phyloP scores from a whole-genome alignment of 805 yeast genomes.

The Lachancea quebecensis region DNA sequence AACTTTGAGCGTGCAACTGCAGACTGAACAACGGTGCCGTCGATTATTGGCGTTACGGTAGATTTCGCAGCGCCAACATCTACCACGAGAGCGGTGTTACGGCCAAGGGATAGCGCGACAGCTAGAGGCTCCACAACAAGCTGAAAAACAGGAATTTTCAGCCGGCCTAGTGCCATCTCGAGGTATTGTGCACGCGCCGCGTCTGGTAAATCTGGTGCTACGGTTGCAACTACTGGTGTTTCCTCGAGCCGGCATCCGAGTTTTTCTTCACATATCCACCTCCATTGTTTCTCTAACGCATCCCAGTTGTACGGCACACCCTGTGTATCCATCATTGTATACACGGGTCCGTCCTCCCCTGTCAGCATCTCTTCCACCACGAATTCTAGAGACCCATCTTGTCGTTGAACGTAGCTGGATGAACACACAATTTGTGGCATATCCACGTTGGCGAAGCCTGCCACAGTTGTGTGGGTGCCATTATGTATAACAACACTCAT shows the following conservation, averaged over 20 bases:
- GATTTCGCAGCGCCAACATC: constrained; percentile 71
- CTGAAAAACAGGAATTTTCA: constrained; percentile 71
- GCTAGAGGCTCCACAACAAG: constrained; percentile 72
- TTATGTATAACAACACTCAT: constrained; percentile 62
- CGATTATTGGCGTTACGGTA: constrained; percentile 69
- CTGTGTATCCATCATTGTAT: constrained; percentile 49
- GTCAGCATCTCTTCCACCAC: constrained; percentile 29
- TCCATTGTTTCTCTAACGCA: constrained; percentile 60
- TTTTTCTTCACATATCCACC: constrained; percentile 46
- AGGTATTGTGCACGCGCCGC: constrained; percentile 50
- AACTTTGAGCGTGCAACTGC: constrained; percentile 60
- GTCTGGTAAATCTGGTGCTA: constrained; percentile 23
- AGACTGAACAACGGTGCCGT: constrained; percentile 63
- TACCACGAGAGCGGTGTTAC: constrained; percentile 68
- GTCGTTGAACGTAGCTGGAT: constrained; percentile 43
- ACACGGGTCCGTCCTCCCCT: constrained; percentile 27
- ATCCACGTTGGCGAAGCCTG: constrained; percentile 63
- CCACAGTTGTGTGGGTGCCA: constrained; percentile 57
- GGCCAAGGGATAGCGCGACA: constrained; percentile 69
- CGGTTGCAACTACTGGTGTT: constrained; percentile 52
- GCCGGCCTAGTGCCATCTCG: constrained; percentile 68
- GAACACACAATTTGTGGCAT: constrained; percentile 54
- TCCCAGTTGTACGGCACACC: constrained; percentile 72
- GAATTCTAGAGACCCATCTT: constrained; percentile 18
- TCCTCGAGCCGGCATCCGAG: constrained; percentile 51